Evolutionary conservation across 179 eudicot genomes (phyloP), one percentile per base, ranked within the genome.

Genomic region (Beta lomatogona): DNA sequence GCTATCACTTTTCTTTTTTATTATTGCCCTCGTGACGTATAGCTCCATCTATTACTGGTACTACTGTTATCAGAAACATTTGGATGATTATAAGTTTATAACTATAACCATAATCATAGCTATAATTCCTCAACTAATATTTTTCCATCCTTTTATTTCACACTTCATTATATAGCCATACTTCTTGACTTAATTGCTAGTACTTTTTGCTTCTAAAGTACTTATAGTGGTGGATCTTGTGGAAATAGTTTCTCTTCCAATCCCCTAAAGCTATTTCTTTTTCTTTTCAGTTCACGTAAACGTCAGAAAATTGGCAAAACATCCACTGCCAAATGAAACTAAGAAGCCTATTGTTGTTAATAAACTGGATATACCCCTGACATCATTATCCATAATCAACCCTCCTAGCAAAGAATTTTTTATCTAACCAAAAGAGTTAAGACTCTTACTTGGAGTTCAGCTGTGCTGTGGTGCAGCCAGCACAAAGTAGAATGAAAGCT

Each of bases 381-480:
- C 57, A 45, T 8, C 58, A 64, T 50, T 16, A 46, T 28, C 10
- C 14, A 77, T 77, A 48, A 73, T 21, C 76, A 73, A 75, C 53
- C 63, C 31, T 28, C 18, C 1, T 31, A 18, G 31, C 71, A 48
- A 52, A 52, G 21, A 3, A 28, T 31, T 50, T 13, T 53, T 66
- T 16, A 67, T 57, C 52, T 36, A 53, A 41, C 22, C 57, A 53
- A n/a, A 80, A 21, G 31, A 18, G 4, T 69, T 46, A 60, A n/a
- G n/a, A 54, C 50, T 77, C 97, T 91, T 90, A 96, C 99, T 91
- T 91, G 71, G 99, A 87, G 80, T 88, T 94, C 66, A 96, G 98
- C 83, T 96, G 99, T 67, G 99, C 99, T 2, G 99, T 96, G 68
- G 99, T 96, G 89, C 99, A 96, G 55, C 99, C 99, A 31, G 98